Evolutionary conservation across 2,329 filamentous ascomycete genomes (phyloP), one percentile per base, ranked within the genome.

Genomic region (Fonsecaea nubica): DNA sequence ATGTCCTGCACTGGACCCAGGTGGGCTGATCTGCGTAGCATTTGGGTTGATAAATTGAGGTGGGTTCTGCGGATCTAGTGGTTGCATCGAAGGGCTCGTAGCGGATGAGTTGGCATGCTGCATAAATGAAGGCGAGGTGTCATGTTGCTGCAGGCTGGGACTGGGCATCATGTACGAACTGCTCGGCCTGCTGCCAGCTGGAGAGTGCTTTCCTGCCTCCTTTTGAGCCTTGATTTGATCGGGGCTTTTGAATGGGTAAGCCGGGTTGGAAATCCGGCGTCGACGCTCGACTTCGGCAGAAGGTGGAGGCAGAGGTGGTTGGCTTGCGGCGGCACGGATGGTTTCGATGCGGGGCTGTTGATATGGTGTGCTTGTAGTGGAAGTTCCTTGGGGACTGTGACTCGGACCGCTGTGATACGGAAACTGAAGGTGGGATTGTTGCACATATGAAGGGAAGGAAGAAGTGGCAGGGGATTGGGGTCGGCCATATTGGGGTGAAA

Each of bases 211-310:
- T 42, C 70, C 67, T 12, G 70, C 70, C 50, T 72, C 69, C 42
- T 70, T 73, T 56, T 72, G 71, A 18, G 71, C 71, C 60, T 71
- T 69, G 64, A 73, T 73, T 62, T 72, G 71, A 64, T 72, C 70
- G 3, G 71, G 71, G 60, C 71, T 73, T 56, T 72, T 73, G 61
- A 73, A 73, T 2, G 71, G 71, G 60, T 72, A 73, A 21, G 71
- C 71, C 6, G 71, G 71, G 61, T 73, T 73, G 30, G 70, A 72
- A 45, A 72, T 73, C 12, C 70, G 64, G 13, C 71, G 58, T 57
- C 66, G 67, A 21, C 71, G 69, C 62, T 73, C 71, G 13, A 71
- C 62, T 48, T 72, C 71, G 15, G 71, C 68, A 4, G 71, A 71
- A 4, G 71, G 68, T 33, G 67, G 70, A 50, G 70, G 70, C n/a